A percentile compares a stretch with the other conserved stretches of the same genome.
Evolutionary conservation across 352 stramenopile genomes (phyloP).

Genomic region (Phytopythium montanum): DNA sequence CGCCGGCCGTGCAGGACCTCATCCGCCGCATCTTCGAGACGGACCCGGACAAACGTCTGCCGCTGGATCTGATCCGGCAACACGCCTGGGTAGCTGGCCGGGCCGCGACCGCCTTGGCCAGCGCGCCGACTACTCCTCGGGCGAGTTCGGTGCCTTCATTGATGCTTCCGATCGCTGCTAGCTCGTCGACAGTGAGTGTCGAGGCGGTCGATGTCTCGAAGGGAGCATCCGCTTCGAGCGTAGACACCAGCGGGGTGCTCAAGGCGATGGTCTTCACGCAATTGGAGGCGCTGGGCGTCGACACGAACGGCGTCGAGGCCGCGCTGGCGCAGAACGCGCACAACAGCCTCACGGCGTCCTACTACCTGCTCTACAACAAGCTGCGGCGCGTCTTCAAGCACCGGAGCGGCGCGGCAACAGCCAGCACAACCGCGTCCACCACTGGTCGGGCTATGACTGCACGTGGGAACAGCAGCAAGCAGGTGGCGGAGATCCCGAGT

Average conservation of each 20-base stretch:
- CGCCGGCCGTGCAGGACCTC: conserved; percentile 68
- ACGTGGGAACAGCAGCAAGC: neutral
- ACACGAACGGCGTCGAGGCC: conserved; percentile 29
- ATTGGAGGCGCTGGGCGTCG: conserved; percentile 46
- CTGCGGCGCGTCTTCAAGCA: conserved; percentile 38
- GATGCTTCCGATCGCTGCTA: conserved; percentile 5
- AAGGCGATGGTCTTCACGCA: conserved; percentile 50
- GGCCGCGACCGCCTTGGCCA: neutral
- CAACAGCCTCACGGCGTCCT: conserved; percentile 72
- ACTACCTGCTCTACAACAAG: conserved; percentile 73
- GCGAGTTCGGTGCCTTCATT: conserved; percentile 17
- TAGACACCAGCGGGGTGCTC: conserved; percentile 1
- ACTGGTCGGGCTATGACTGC: conserved; percentile 4
- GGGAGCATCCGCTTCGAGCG: neutral
- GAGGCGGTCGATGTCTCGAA: neutral
- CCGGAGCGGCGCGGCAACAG: neutral
- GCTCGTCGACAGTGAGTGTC: neutral
- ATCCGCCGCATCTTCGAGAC: conserved; percentile 84
- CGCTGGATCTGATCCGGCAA: conserved; percentile 68
- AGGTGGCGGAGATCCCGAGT: neutral
- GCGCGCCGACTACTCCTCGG: conserved; percentile 2
- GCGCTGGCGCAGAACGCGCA: conserved; percentile 46
- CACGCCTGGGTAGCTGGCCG: conserved; percentile 73
- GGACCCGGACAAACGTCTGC: conserved; percentile 74
- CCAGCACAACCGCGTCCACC: conserved; percentile 4